These are phyloP conservation scores for Eucommia ulmoides DNA, from an alignment of 257 asterid genomes.

Conservation along the genomic window DNA sequence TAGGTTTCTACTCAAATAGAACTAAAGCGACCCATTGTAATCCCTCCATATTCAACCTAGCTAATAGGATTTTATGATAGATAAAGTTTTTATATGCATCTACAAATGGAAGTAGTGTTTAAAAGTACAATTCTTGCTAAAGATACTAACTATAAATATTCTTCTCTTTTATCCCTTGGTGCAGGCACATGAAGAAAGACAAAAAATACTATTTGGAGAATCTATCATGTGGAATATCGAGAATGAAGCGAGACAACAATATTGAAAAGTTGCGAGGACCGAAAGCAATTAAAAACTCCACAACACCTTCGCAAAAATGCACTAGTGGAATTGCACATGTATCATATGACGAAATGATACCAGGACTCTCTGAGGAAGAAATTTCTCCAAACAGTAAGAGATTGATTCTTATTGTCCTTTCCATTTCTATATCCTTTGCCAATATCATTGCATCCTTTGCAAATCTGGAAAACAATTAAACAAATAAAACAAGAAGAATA, in stretches of 20 bases:
- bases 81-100: not conserved
- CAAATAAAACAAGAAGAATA: too few species aligned
- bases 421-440: too few species aligned
- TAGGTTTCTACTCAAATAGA: too few species aligned
- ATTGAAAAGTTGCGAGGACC: not conserved
- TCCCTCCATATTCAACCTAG: not conserved
- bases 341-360: not conserved
- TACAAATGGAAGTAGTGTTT: not conserved
- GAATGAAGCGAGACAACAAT: not conserved
- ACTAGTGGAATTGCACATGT: not conserved
- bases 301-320: not conserved
- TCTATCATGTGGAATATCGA: not conserved
- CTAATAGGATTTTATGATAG: too few species aligned
- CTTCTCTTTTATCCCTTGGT: not conserved
- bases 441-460: too few species aligned
- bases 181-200: not conserved
- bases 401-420: too few species aligned
- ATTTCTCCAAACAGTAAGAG: too few species aligned
- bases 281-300: not conserved
- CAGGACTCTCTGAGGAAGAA: not conserved
- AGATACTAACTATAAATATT: not conserved
- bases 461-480: too few species aligned
- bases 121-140: not conserved
- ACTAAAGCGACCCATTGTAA: not conserved
- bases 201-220: not conserved